Percentiles rank a stretch among this genome's conserved stretches.
phyloP scores from a whole-genome alignment of 768 basidiomycete species.

The Agaricus subrufescens region DNA sequence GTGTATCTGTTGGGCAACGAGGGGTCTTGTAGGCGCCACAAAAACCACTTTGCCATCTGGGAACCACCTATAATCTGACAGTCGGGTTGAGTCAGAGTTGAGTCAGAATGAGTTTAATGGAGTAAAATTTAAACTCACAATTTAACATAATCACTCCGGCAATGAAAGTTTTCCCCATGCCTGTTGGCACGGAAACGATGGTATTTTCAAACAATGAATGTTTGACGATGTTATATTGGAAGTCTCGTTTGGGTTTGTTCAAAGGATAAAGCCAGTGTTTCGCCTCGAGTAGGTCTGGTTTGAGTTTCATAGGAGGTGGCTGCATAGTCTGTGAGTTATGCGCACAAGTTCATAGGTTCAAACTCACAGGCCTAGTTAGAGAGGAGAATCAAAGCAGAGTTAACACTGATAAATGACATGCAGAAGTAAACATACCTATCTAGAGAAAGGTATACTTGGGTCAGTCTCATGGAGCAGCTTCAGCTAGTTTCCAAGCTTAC shows the following conservation, averaged over 20 bases:
- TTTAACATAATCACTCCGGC: conserved; percentile 97
- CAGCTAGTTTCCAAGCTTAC: conserved; percentile 37
- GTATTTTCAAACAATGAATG: conserved; percentile 88
- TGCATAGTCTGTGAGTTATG: conserved; percentile 33
- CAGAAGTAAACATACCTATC: conserved; percentile 44
- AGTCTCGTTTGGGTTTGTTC: conserved; percentile 84
- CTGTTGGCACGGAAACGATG: conserved; percentile 91
- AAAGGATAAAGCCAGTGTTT: conserved; percentile 91
- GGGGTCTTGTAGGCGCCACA: conserved; percentile 92
- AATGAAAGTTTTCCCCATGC: conserved; percentile 96
- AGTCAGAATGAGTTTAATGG: conserved; percentile 3
- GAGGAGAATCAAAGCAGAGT: neutral
- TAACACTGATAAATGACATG: neutral
- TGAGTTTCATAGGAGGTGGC: conserved; percentile 76
- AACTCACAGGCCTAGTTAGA: conserved; percentile 4
- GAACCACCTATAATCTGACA: conserved; percentile 80
- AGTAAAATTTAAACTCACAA: conserved; percentile 40
- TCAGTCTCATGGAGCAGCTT: neutral
- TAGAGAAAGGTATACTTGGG: conserved; percentile 15
- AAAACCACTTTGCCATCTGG: conserved; percentile 91
- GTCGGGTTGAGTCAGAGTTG: neutral
- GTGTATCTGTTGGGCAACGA: conserved; percentile 92
- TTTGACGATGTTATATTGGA: conserved; percentile 91
- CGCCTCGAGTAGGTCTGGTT: conserved; percentile 70
- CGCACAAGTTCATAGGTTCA: neutral